Percentiles rank a stretch among this genome's conserved stretches.
phyloP scores from a whole-genome alignment of 2,329 filamentous ascomycete genomes.

The Chaetomiaceae sp. region DNA sequence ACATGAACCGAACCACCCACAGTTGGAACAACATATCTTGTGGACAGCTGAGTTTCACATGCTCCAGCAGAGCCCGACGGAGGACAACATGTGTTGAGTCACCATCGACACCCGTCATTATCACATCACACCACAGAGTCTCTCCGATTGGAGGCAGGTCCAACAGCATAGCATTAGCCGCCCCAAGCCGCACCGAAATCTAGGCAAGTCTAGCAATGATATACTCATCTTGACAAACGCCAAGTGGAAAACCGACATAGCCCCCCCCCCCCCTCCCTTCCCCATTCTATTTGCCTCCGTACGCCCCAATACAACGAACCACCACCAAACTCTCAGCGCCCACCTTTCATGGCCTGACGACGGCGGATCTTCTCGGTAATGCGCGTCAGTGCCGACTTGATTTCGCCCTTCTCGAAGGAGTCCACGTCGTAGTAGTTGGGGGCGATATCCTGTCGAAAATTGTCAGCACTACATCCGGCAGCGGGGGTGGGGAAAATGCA shows the following conservation, averaged over 20 bases:
- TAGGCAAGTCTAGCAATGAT: not conserved
- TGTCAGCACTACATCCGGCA: too few relatives aligned
- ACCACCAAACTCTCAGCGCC: constrained; percentile 25
- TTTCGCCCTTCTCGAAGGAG: constrained; percentile 79
- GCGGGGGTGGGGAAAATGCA: too few relatives aligned
- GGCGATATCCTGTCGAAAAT: constrained; percentile 75
- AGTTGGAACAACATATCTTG: too few relatives aligned
- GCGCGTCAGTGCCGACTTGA: constrained; percentile 63
- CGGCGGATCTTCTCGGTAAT: constrained; percentile 58
- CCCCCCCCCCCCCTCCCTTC: not conserved
- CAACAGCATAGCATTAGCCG: not conserved
- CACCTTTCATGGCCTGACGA: constrained; percentile 53
- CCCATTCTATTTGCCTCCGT: not conserved
- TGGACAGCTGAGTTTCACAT: too few relatives aligned
- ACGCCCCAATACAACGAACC: not conserved
- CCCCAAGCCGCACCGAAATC: not conserved
- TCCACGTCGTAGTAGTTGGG: constrained; percentile 87
- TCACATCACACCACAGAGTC: too few relatives aligned
- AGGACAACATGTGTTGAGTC: too few relatives aligned
- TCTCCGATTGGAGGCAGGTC: too few relatives aligned
- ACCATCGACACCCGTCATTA: too few relatives aligned
- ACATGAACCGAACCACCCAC: too few relatives aligned
- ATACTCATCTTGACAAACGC: not conserved
- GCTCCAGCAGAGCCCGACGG: too few relatives aligned
- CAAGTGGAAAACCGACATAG: not conserved